Evolutionary conservation across 441 rosid species (phyloP), one percentile per base, ranked within the genome.

Genomic region (Theobroma grandiflorum): DNA sequence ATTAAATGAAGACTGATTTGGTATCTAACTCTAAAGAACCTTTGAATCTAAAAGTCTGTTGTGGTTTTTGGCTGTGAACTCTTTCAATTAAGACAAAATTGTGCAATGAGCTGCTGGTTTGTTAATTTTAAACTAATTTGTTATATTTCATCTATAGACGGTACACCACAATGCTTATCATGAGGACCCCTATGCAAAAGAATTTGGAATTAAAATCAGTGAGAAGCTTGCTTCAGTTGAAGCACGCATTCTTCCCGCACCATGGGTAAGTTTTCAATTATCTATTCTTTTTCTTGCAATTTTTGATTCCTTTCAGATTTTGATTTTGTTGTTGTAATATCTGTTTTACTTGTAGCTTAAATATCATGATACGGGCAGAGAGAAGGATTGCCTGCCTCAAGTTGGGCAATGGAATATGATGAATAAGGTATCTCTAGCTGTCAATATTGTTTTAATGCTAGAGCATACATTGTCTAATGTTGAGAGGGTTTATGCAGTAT

Each of bases 381-480:
- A 94, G 83, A 91, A 85, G 88, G 88, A 90, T 76, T 93, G 98
- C 82, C 84, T 89, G 40, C 99, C 99, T 59, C 92, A 92, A 82
- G 94, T 92, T 74, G 99, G 99, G 3, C 95, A 93, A 57, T 96
- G 99, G 99, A 96, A 94, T 70, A 96, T 96, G 99, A 96, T 90
- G 99, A 90, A 96, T 16, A 96, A 94, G 92, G 99, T 96, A 87
- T 45, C 35, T 63, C 18, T 53, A 55, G 61, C 35, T 14, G 22
- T 14, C 37, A 40, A 57, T 50, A 42, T 31, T 71, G 26, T 71
- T 71, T 9, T 10, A 72, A 33, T 72, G 26, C 52, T 12, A 26
- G 52, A 14, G 22, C 66, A 58, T 74, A 4, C 66, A 37, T 35
- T 53, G 11, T 72, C 49, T 37, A 18, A 38, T 73, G 35, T 57